A percentile compares a stretch with the other conserved stretches of the same genome.
Conservation (phyloP, 1,284 basidiomycete genomes). For the Jaminaea rosea region DNA sequence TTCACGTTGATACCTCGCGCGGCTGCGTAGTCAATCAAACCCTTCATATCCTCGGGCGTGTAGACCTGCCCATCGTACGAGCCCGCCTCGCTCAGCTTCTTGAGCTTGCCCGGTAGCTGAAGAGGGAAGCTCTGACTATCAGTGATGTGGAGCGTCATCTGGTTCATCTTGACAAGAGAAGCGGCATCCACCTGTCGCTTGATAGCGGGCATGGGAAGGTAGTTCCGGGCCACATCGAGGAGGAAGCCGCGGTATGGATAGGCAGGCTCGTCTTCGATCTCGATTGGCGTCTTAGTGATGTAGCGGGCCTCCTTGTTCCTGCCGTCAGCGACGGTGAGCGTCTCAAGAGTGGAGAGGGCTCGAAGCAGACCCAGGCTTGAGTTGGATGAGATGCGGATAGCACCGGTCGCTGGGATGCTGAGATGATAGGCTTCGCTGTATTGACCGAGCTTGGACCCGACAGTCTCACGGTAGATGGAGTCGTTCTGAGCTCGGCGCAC, state of each 20-base stretch:
- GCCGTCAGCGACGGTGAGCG: slow-evolving; percentile 53
- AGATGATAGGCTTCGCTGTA: slow-evolving; percentile 64
- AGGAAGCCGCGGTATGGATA: slow-evolving; percentile 60
- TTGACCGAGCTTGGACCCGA: slow-evolving; percentile 53
- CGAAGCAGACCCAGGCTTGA: slow-evolving; percentile 68
- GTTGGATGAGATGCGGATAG: slow-evolving; percentile 57
- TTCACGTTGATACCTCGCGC: slow-evolving; percentile 70
- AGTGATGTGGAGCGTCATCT: slow-evolving; percentile 71
- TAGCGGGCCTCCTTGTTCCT: slow-evolving; percentile 48
- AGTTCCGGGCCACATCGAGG: slow-evolving; percentile 69
- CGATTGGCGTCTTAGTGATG: slow-evolving; percentile 52
- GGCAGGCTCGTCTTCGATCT: slow-evolving; percentile 49
- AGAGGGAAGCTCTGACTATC: slow-evolving; percentile 60
- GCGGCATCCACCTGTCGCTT: slow-evolving; percentile 70
- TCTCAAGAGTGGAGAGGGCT: slow-evolving; percentile 71
- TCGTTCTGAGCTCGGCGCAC: too few species aligned
- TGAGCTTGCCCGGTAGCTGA: slow-evolving; percentile 52
- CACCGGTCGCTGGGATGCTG: slow-evolving; percentile 57
- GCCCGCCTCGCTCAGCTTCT: slow-evolving; percentile 59
- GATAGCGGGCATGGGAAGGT: slow-evolving; percentile 54
- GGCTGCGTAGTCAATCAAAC: slow-evolving; percentile 64
- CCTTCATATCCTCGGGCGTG: slow-evolving; percentile 56
- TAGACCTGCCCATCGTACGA: slow-evolving; percentile 64
- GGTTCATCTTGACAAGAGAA: slow-evolving; percentile 69
- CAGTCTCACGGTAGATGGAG: too few species aligned